phyloP scores from a whole-genome alignment of 2,329 filamentous ascomycete species.

The Domatiomyces globalis region DNA sequence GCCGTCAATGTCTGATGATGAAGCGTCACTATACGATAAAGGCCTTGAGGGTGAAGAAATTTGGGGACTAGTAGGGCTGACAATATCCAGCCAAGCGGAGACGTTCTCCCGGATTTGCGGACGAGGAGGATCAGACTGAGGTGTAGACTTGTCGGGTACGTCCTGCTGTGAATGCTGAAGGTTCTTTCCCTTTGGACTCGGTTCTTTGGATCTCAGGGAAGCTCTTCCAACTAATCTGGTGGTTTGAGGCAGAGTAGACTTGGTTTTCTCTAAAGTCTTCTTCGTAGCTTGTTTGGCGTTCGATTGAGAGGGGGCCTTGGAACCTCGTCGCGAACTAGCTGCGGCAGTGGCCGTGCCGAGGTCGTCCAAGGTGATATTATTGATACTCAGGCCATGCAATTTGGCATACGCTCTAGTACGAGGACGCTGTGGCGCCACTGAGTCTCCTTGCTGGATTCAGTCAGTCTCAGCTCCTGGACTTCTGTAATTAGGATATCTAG shows the following conservation, averaged over 20 bases:
- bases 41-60: constrained; percentile 98
- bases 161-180: neutral
- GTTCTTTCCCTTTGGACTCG: neutral
- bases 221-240: neutral
- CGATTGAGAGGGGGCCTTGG: neutral
- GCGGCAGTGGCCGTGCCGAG: neutral
- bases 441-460: neutral
- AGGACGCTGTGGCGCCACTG: neutral
- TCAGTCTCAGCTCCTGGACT: neutral
- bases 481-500: neutral
- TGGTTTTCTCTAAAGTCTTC: neutral
- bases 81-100: neutral
- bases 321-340: neutral
- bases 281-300: neutral
- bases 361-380: neutral
- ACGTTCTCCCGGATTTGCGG: neutral
- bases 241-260: neutral
- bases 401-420: neutral
- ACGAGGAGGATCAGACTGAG: neutral
- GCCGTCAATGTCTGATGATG: constrained; percentile 47
- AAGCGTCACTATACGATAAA: constrained; percentile 82
- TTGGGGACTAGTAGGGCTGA: constrained; percentile 34
- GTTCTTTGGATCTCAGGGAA: neutral
- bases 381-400: neutral
- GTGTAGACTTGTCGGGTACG: neutral